Base-by-base conservation (phyloP, 306 rosid species). In the Prunus campanulata region DNA sequence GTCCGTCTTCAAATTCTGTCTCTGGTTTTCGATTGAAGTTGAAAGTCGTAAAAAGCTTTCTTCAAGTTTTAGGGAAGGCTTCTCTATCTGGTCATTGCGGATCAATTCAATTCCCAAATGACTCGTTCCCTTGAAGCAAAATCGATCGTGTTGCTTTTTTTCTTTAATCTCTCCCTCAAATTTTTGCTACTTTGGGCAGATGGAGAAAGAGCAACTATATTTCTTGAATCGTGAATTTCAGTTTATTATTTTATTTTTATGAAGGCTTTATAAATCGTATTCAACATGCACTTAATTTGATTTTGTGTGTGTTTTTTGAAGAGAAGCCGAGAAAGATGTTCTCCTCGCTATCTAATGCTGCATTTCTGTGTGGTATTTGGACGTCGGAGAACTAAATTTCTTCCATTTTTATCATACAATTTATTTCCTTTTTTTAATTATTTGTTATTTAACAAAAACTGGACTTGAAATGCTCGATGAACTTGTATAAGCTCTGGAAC, bases 101-200 rank as follows among this genome's bases (percentile, higher is more conserved):
- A 89, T 84, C 6, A 1, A 0, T 55, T 87, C 83, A 10, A 48
- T 91, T 86, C 94, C 97, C 90, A 80, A 59, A 81, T 65, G 89
- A 91, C 96, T 93, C 96, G 97, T 94, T 94, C 98, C 97, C 97
- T 90, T 83, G 98, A 94, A 94, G 98, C 97, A n/a, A 94, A 2
- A 90, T 5, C 2, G 55, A 69, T 64, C 16, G 90, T 91, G 96
- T 84, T 87, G 94, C 81, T 77, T 83, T 72, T 15, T 24, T n/a
- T 22, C n/a, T 50, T 6, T 0, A 1, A 12, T 78, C 13, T 12
- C 70, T 84, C 82, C 88, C 77, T 29, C 59, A 50, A 60, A 16
- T 24, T 5, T 27, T 5, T 32, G 74, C 51, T 2, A 14, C 13
- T 25, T 15, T 57, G 44, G 62, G 80, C 82, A 54, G 72, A 15